Evolutionary conservation across 106 monocot genomes (phyloP).

Genomic region (Alisma plantagoaquatica): DNA sequence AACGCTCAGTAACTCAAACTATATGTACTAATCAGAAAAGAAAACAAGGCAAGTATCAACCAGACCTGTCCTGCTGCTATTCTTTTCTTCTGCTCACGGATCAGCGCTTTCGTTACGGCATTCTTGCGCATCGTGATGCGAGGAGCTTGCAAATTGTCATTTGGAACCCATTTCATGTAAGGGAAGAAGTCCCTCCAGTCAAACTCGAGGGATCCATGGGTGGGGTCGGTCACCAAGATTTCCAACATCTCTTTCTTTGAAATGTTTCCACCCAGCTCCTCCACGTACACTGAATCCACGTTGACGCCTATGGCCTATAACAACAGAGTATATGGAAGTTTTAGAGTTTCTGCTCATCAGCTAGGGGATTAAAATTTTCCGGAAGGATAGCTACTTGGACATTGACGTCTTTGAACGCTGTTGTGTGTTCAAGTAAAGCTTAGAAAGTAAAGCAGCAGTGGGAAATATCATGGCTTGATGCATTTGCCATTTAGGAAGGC

Average conservation of each 20-base stretch:
- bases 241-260: slow-evolving; percentile 59
- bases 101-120: slow-evolving; percentile 52
- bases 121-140: slow-evolving; percentile 30
- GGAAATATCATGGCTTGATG: too few species aligned
- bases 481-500: too few species aligned
- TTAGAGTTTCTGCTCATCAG: too few species aligned
- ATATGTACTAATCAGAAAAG: neutral
- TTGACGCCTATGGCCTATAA: slow-evolving; percentile 44
- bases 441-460: too few species aligned
- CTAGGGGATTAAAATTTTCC: too few species aligned
- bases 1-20: neutral
- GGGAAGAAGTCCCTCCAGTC: slow-evolving; percentile 98
- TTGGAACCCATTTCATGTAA: slow-evolving; percentile 70
- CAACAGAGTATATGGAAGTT: neutral
- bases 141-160: slow-evolving; percentile 36
- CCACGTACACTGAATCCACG: slow-evolving; percentile 60
- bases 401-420: too few species aligned
- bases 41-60: neutral
- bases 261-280: slow-evolving; percentile 55
- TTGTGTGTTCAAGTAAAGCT: too few species aligned
- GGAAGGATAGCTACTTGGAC: too few species aligned
- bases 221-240: slow-evolving; percentile 57
- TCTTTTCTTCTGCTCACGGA: slow-evolving; percentile 38
- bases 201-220: slow-evolving; percentile 69
- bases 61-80: slow-evolving; percentile 54